Base-by-base conservation (phyloP, 2,329 filamentous ascomycete genomes). In the Aspergillus pseudonomiae region DNA sequence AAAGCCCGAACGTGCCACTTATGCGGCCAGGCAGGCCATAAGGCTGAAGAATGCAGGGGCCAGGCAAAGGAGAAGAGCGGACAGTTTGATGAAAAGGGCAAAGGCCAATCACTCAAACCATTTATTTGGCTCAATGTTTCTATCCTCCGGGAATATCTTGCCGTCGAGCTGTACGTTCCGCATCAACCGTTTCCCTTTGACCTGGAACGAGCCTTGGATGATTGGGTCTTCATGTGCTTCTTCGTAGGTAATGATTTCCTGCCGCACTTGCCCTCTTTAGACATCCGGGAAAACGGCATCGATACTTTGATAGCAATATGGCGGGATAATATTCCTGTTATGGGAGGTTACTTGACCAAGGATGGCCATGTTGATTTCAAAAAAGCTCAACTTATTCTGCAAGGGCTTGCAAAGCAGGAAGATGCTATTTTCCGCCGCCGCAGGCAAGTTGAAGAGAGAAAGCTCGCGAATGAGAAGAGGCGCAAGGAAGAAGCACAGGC, bases 181-280 rank as follows among this genome's bases (percentile, higher is more conserved):
- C 86, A 89, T 61, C 87, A 97, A 68, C 89, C 90, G 1, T 98
- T 98, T 79, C 87, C 88, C 60, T 98, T 96, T 78, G 93, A 99
- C 75, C 84, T 99, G 52, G 95, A 99, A 79, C 89, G 95, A 68
- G 94, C 94, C 30, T 87, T 98, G 63, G 95, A 98, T 78, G 94
- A 98, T 76, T 98, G 94, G 95, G 93, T 98, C 16, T 98, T 98
- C 78, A 95, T 98, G 89, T 98, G 94, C 81, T 98, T 96, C 81
- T 98, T 98, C 76, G 94, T 98, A 62, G 94, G 94, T 69, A 99
- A 99, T 79, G 96, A 99, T 82, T 99, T 99, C 81, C 82, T 99
- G 70, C 95, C 95, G 57, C 95, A 99, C 84, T 83, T 99, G 63
- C 95, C 95, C n/a, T 96, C 94, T 72, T 85, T 99, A 63, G 95